Base-by-base conservation (phyloP, 1,284 basidiomycete species). In the Tilletia indica region DNA sequence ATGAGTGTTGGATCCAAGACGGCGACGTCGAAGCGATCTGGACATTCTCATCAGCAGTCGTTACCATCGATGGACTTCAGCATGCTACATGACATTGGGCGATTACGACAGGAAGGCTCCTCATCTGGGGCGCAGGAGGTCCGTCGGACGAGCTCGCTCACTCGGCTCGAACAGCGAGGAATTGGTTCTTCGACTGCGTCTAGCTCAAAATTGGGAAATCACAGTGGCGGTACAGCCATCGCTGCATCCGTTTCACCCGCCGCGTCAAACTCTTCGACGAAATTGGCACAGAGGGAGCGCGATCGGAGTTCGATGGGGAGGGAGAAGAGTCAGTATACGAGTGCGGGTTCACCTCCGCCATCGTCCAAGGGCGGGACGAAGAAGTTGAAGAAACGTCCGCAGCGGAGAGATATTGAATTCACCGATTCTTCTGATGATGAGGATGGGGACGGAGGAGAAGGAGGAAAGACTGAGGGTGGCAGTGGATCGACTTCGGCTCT, bases 51-150 rank as follows among this genome's bases (percentile, higher is more conserved):
- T 12, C 36, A 64, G 36, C 61, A 38, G 36, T 64, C 61, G 4
- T 34, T 64, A 34, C 61, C 61, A 4, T 64, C 61, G 31, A 64
- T 64, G 61, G 61, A 64, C 61, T 64, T 64, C 34, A 64, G 61
- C 36, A 64, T 38, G 36, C 16, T 64, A 4, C 61, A 64, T 34
- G 61, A 64, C 31, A 16, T 64, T 9, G 61, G 61, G 21, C 61
- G 61, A 34, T 39, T 64, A 34, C 61, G 38, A 12, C 61, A 42
- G 36, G 31, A 64, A 19, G 61, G 38, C 16, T 34, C 14, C 5
- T 38, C 61, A 58, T 19, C 51, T 25, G 14, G 56, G 21, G 0
- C 56, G 25, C 56, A 58, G 14, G 61, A 64, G 31, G 16, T 64
- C 31, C 34, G 61, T 25, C 61, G 61, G 34, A 39, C 61, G 4